A percentile compares a stretch with the other conserved stretches of the same genome.
Evolutionary conservation across 176 grass and related monocot genomes (phyloP).

Genomic region (Oropetium thomaeum): DNA sequence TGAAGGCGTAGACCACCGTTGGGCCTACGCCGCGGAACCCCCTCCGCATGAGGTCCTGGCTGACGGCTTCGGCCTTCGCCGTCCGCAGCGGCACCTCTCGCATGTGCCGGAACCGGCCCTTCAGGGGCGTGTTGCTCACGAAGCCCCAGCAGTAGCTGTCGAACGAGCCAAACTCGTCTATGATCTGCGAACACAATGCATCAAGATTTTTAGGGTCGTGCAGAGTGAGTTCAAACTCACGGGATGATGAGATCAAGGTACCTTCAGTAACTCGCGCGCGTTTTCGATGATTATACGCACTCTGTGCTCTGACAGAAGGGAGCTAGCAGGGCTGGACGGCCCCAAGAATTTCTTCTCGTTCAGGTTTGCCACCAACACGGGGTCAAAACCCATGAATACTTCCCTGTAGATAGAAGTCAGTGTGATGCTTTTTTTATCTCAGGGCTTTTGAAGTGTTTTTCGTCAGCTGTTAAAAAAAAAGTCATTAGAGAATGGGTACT

Average conservation of each 20-base stretch:
- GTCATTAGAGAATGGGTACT: background rate
- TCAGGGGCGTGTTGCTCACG: slow-evolving; percentile 59
- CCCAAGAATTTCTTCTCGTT: slow-evolving; percentile 78
- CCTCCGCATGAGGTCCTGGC: slow-evolving; percentile 78
- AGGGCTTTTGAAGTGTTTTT: background rate
- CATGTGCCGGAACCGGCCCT: slow-evolving; percentile 56
- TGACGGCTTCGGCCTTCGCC: slow-evolving; percentile 77
- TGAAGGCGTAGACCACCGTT: slow-evolving; percentile 93
- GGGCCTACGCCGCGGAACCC: slow-evolving; percentile 85
- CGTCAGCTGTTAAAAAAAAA: background rate
- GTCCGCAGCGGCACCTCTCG: slow-evolving; percentile 85
- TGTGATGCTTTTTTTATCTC: background rate
- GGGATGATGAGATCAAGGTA: background rate
- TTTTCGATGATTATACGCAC: slow-evolving; percentile 77
- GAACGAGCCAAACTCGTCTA: slow-evolving; percentile 93
- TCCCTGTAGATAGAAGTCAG: slow-evolving; percentile 68
- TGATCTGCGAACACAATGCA: slow-evolving; percentile 48
- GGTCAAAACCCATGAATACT: slow-evolving; percentile 91
- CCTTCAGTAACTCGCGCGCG: slow-evolving; percentile 84
- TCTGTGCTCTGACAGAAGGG: slow-evolving; percentile 75
- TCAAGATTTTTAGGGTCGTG: slow-evolving; percentile 27
- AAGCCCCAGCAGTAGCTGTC: slow-evolving; percentile 90
- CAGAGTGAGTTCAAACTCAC: no score
- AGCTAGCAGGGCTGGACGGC: slow-evolving; percentile 55
- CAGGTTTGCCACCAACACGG: slow-evolving; percentile 60